Percentiles rank a stretch among this genome's conserved stretches.
Evolutionary conservation across 1,284 basidiomycete genomes (phyloP).

Genomic region (Heterobasidion parviporum): DNA sequence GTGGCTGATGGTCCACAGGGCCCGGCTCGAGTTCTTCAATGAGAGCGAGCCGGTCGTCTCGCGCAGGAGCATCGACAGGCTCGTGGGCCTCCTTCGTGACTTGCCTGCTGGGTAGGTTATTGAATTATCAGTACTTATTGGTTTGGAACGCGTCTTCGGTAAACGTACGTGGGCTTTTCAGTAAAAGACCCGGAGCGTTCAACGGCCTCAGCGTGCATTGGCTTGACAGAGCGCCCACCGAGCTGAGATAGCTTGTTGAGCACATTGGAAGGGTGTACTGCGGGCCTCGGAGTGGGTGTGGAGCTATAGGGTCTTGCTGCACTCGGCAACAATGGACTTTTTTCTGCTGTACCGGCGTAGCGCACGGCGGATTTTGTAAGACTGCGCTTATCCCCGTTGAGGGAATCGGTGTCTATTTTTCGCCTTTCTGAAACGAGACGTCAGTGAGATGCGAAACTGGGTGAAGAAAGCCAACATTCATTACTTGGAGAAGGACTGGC

Average conservation of each 20-base stretch:
- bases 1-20: conserved; percentile 61
- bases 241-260: conserved; percentile 38
- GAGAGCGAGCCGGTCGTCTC: conserved; percentile 65
- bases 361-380: not conserved
- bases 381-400: not conserved
- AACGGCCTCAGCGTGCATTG: conserved; percentile 12
- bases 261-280: conserved; percentile 35
- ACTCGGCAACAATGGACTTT: not conserved
- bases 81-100: not conserved
- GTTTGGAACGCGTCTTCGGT: not conserved
- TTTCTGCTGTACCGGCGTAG: not conserved
- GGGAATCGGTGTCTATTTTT: not conserved
- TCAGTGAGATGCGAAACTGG: no score
- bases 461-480: not conserved
- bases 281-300: conserved; percentile 8
- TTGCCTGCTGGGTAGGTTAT: not conserved
- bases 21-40: conserved; percentile 71
- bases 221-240: conserved; percentile 14
- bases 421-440: conserved; percentile 26
- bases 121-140: not conserved
- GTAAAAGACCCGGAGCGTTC: conserved; percentile 35
- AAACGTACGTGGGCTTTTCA: conserved; percentile 17
- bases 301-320: not conserved
- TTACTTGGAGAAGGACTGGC: conserved; percentile 1
- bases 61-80: conserved; percentile 18